Evolutionary conservation across 108 stramenopile genomes (phyloP), one percentile per base, ranked within the genome.

Genomic region (Parietichytrium sp.): DNA sequence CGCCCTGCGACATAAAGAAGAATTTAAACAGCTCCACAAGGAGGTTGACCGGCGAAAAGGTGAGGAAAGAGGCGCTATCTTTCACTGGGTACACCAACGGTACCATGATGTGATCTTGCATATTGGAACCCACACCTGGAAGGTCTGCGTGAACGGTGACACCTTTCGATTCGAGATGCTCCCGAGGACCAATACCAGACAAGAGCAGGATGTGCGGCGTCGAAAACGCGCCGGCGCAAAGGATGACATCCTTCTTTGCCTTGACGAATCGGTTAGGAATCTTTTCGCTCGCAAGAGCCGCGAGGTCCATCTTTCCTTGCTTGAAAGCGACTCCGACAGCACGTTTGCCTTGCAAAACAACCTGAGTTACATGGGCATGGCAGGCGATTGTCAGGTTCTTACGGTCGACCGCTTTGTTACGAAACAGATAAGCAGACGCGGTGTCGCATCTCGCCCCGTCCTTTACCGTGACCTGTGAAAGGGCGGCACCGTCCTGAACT

Each of bases 201-300:
- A 52, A 47, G 83, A 84, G 81, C 3, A 94, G 83, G 50, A 94
- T 61, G 83, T 93, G 92, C 45, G 92, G 92, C 27, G 92, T 87
- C 49, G 77, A 78, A 49, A 91, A 83, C 26, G 92, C 87, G 31
- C 93, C 93, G 3, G 90, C 85, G 10, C 88, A 78, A 38, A 93
- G 47, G 25, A 93, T 90, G 31, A 93, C 91, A 83, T 91, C 90
- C 52, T 84, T 72, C 26, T 42, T 33, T 27, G 42, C 61, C 8
- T n/a, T 42, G 1, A 72, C 61, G 20, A 72, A 72, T n/a, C 42
- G 61, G n/a, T 33, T 45, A 1, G 61, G 61, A 7, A 72, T 72
- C 13, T 16, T 42, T 13, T 72, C 61, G 61, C 20, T 25, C 61
- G 36, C 45, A 42, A 72, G 61, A 10, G 33, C 45, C 61, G 36